A percentile compares a stretch with the other conserved stretches of the same genome.
Evolutionary conservation across 352 stramenopile species (phyloP).

Genomic region (Phytophthora boehmeriae): DNA sequence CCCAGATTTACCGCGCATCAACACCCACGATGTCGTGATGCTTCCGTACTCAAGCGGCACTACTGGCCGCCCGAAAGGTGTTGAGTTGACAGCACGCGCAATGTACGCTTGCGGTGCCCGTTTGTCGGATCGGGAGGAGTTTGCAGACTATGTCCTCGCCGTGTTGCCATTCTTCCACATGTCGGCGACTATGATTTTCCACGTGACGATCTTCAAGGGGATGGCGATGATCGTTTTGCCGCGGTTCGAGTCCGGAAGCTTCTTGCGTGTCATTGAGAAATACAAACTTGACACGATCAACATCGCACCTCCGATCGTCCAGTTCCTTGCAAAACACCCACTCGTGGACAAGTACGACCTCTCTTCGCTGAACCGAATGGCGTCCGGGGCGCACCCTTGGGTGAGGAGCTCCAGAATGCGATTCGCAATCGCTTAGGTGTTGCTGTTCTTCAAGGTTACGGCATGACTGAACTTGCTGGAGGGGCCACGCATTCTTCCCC

Average conservation of each 20-base stretch:
- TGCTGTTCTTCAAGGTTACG: constrained; percentile 52
- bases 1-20: constrained; percentile 17
- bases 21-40: constrained; percentile 23
- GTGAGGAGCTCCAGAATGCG: constrained; percentile 61
- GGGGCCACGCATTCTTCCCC: constrained; percentile 26
- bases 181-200: constrained; percentile 85
- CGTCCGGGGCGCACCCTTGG: constrained; percentile 82
- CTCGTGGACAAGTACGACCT: constrained; percentile 90
- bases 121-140: constrained; percentile 41
- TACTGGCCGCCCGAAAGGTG: constrained; percentile 84
- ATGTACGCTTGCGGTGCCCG: constrained; percentile 74
- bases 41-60: constrained; percentile 95
- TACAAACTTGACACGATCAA: constrained; percentile 41
- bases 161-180: constrained; percentile 97
- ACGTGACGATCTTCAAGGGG: constrained; percentile 83
- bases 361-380: constrained; percentile 61
- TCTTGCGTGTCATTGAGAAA: constrained; percentile 80
- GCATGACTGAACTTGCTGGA: constrained; percentile 67
- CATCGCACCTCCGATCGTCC: constrained; percentile 84
- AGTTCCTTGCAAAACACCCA: constrained; percentile 82
- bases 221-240: constrained; percentile 84
- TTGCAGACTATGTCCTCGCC: constrained; percentile 37
- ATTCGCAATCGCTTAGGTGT: constrained; percentile 63
- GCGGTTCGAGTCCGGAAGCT: constrained; percentile 90
- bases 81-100: constrained; percentile 88